Base-by-base conservation (phyloP, 768 basidiomycete genomes). In the Mrakia blollopis region DNA sequence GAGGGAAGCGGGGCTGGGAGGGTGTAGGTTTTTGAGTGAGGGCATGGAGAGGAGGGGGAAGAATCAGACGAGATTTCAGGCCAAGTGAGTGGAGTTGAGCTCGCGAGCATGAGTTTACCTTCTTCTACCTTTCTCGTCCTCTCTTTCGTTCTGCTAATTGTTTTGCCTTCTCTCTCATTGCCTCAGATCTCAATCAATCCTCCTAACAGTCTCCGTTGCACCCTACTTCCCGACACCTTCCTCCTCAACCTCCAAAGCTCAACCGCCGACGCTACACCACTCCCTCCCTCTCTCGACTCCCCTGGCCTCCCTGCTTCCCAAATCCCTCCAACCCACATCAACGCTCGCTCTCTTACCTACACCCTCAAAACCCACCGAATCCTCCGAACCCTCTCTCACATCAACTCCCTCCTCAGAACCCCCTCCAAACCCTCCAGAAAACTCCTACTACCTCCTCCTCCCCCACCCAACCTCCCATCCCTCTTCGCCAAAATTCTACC, bases 1-100 rank as follows among this genome's bases (percentile, higher is more conserved):
- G 50, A 52, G 25, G 41, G 60, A 72, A 25, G 69, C 30, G 6
- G 76, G 76, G 18, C 32, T 77, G 9, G 76, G 76, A 6, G 76
- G 70, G 39, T 62, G 71, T 28, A 77, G 37, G 35, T 72, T 71
- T 21, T 9, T 77, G 50, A 28, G 30, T 21, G 76, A 77, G 13
- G 76, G 76, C 23, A 77, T 77, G 76, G 76, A 72, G 47, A 60
- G 41, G 39, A 72, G 71, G 30, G n/a, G 32, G 47, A 28, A 47
- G 47, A 77, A 77, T 30, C 37, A 77, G 76, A 77, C 71, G 44
- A 62, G 71, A 32, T 77, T 60, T 28, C 62, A 77, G 32, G 54
- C 70, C 35, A 77, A 77, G 76, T 77, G 25, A n/a, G 76, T 72
- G 23, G 30, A 11, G 76, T 72, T 30, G 30, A 11, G 13, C 30